Evolutionary conservation across 2,329 filamentous ascomycete genomes (phyloP).

Genomic region (Xylaria arbuscula): DNA sequence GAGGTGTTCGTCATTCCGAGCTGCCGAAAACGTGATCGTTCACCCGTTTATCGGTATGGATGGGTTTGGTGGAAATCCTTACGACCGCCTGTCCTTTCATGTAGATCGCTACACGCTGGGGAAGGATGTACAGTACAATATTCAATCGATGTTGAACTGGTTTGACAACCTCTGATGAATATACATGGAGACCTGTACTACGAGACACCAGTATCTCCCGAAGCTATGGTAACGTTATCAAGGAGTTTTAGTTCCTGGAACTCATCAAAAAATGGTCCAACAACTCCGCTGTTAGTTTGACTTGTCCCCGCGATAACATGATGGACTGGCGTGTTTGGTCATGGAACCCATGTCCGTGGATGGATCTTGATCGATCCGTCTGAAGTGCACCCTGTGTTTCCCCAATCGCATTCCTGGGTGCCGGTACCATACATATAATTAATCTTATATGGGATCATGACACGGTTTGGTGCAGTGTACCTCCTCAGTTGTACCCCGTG

Average conservation of each 20-base stretch:
- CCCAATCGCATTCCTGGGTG: not conserved
- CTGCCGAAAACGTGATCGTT: slow-evolving; percentile 22
- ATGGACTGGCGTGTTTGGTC: slow-evolving; percentile 3
- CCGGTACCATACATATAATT: not conserved
- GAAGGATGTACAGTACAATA: not conserved
- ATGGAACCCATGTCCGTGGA: not conserved
- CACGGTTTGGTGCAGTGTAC: not conserved
- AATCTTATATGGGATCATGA: not conserved
- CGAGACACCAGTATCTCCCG: not conserved
- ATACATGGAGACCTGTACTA: too few relatives aligned
- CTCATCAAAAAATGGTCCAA: slow-evolving; percentile 11
- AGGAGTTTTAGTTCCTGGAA: slow-evolving; percentile 7
- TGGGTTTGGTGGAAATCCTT: not conserved
- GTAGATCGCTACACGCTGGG: slow-evolving; percentile 9
- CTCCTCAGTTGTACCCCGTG: slow-evolving; percentile 2
- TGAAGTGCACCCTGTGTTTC: not conserved
- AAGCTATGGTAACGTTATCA: slow-evolving; percentile 9
- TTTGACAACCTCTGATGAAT: not conserved
- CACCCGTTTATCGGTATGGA: not conserved
- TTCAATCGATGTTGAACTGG: not conserved
- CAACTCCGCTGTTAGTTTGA: not conserved
- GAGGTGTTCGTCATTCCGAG: slow-evolving; percentile 14
- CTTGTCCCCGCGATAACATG: slow-evolving; percentile 1
- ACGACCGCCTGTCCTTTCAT: slow-evolving; percentile 16
- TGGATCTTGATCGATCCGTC: slow-evolving; percentile 14